A percentile compares a stretch with the other conserved stretches of the same genome.
These are phyloP conservation scores for Saccharomyces hybrid DNA, from an alignment of 1,139 yeast genomes.

Conservation along the genomic window DNA sequence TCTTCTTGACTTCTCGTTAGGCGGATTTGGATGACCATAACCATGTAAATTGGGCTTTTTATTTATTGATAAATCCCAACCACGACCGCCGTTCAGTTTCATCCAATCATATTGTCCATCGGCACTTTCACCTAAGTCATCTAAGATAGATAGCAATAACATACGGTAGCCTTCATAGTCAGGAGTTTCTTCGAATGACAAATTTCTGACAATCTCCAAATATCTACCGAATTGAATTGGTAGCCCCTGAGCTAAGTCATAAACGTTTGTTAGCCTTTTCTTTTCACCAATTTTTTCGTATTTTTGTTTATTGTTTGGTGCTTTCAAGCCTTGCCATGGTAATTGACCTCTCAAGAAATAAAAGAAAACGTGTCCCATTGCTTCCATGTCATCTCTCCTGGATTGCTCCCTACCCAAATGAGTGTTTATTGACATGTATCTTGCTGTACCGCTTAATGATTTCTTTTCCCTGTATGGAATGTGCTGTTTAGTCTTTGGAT, in stretches of 20 bases:
- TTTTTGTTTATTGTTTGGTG: conserved; percentile 75
- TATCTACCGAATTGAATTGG: conserved; percentile 78
- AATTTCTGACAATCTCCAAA: conserved; percentile 59
- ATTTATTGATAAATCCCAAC: conserved; percentile 75
- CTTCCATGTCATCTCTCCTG: conserved; percentile 93
- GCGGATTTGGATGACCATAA: conserved; percentile 64
- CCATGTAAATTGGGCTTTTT: conserved; percentile 79
- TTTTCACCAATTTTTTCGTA: conserved; percentile 78
- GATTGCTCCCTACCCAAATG: conserved; percentile 96
- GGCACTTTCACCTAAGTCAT: conserved; percentile 47
- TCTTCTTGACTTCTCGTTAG: conserved; percentile 38
- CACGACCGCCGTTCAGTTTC: conserved; percentile 72
- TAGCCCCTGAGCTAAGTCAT: conserved; percentile 58
- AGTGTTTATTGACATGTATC: conserved; percentile 92
- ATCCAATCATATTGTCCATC: conserved; percentile 81
- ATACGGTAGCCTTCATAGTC: conserved; percentile 67
- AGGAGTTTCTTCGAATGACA: conserved; percentile 71
- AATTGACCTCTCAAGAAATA: conserved; percentile 91
- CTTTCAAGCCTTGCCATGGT: conserved; percentile 98
- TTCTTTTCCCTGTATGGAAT: conserved; percentile 95
- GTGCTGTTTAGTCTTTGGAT: conserved; percentile 91
- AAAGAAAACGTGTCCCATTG: conserved; percentile 89
- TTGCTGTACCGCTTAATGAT: conserved; percentile 93
- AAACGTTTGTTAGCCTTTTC: conserved; percentile 62
- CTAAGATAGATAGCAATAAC: conserved; percentile 54